Base-by-base conservation (phyloP, 176 grass and related monocot genomes). In the Zea mays region DNA sequence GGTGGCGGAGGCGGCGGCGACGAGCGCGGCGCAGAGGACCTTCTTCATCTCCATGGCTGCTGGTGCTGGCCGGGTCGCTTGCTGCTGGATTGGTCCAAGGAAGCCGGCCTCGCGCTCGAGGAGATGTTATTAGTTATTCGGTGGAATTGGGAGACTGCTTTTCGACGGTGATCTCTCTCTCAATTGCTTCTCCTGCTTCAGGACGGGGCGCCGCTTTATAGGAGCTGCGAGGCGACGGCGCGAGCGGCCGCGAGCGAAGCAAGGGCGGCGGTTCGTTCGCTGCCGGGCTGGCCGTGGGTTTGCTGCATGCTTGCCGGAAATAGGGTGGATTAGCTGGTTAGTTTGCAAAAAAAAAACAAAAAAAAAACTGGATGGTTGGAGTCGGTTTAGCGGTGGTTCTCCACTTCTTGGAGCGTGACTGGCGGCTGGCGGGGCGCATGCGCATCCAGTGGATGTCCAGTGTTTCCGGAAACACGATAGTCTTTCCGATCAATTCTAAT, bases 11-110 rank as follows among this genome's bases (percentile, higher is more conserved):
- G 88, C 80, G 45, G 75, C 81, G 44, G 75, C 73, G 84, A 93
- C 79, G 67, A 93, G 81, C 73, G 80, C 69, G 65, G 87, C 84
- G 76, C 78, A 90, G 72, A 58, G 76, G 16, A 85, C 37, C 87
- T 90, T 93, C 87, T 90, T 93, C 91, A 93, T 93, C 87, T 84
- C 91, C 91, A 90, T 93, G 6, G 74, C 4, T 44, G 17, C 37
- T 10, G 55, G 55, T 20, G 59, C 17, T 10, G 55, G 55, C n/a
- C n/a, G 57, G n/a, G 58, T n/a, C 1, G 8, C 42, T 15, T 44
- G 65, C 37, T 41, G 57, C 19, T 60, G 57, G 57, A 33, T 34
- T 15, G 63, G 14, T n/a, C 61, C 3, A 4, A 38, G 34, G 35
- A 38, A 35, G 16, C 64, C 38, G 34, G 7, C 15, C 15, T 15